Evolutionary conservation across 164 flowering plant species (phyloP), one percentile per base, ranked within the genome.

Genomic region (Vitis labrusca): DNA sequence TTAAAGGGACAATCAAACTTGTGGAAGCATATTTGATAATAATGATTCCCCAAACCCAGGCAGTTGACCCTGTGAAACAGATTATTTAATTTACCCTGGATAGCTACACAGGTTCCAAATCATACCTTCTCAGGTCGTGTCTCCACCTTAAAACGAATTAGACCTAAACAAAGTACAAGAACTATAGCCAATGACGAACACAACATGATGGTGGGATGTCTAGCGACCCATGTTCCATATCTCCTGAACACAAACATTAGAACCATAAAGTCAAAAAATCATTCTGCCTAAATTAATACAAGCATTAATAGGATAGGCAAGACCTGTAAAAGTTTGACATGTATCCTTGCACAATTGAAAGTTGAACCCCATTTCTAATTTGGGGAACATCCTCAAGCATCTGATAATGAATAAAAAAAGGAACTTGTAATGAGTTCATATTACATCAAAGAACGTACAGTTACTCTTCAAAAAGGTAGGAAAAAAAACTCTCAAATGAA

Each of bases 121-220:
- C 5, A 60, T 82, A 96, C 99, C 98, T 96, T 96, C 74, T 92
- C 97, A 68, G 99, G 99, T 50, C 86, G 85, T 74, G 99, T 89
- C 83, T 96, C 99, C 73, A 96, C 99, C 82, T 92, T 76, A 74
- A 93, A 89, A 62, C 90, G 94, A 50, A 93, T 77, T 37, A 96
- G 86, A 76, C 99, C 98, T 61, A 92, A 65, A 80, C 97, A 93
- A 48, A 96, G 92, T 61, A 91, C 74, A 70, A 91, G 85, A 83
- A 91, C 88, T 64, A 86, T 64, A 49, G 80, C 85, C 77, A 96
- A 58, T 1, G 99, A 96, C 50, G 88, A 84, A 73, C 84, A 84
- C 64, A 96, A 74, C 4, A 91, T 89, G 53, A 89, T 83, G 52
- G 80, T 79, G 15, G 99, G 99, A 77, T 93, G 75, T 73, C 95